These are phyloP conservation scores for Lactarius sp. DNA, from an alignment of 768 basidiomycete genomes.

Conservation along the genomic window DNA sequence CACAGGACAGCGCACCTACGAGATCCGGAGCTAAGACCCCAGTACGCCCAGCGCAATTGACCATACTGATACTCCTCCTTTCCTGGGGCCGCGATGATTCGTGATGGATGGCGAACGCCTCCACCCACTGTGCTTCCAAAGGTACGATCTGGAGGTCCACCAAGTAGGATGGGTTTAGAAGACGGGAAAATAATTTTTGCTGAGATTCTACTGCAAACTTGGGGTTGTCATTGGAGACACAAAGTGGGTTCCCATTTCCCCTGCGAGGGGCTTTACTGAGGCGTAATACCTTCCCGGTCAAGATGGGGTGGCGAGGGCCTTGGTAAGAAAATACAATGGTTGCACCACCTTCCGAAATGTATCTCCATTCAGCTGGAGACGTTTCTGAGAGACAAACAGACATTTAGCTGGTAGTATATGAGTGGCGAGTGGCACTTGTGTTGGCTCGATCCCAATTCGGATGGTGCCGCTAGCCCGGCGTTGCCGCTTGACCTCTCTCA, in stretches of 20 bases:
- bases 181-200: slow-evolving; percentile 51
- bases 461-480: slow-evolving; percentile 6
- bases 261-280: slow-evolving; percentile 53
- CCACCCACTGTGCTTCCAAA: slow-evolving; percentile 54
- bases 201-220: slow-evolving; percentile 54
- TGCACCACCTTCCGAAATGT: slow-evolving; percentile 90
- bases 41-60: slow-evolving; percentile 51
- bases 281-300: slow-evolving; percentile 66
- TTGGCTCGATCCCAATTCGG: slow-evolving; percentile 3
- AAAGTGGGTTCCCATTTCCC: background rate
- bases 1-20: slow-evolving; percentile 56
- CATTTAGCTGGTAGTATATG: background rate
- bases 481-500: slow-evolving; percentile 8
- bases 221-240: slow-evolving; percentile 35
- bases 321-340: slow-evolving; percentile 83
- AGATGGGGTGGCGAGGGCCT: slow-evolving; percentile 48
- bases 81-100: slow-evolving; percentile 51
- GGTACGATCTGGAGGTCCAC: slow-evolving; percentile 50
- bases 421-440: background rate
- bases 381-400: slow-evolving; percentile 23
- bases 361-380: slow-evolving; percentile 62
- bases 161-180: slow-evolving; percentile 59
- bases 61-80: slow-evolving; percentile 50
- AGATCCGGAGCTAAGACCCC: slow-evolving; percentile 80
- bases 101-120: slow-evolving; percentile 42